Conservation (phyloP, 768 basidiomycete species). For the Pleurotus sapidus region DNA sequence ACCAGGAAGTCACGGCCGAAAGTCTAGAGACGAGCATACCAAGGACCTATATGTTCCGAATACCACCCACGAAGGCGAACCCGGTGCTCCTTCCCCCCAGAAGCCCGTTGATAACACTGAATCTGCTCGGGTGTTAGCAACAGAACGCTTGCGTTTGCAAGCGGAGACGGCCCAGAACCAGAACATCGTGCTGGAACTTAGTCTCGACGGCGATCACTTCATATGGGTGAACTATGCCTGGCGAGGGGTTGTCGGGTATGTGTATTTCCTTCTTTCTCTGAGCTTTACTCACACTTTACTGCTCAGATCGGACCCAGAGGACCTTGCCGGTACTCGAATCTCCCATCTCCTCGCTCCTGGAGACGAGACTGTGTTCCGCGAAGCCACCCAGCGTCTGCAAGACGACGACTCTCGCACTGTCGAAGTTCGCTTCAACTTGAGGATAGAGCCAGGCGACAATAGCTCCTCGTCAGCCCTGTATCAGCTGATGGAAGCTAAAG, state of each 20-base stretch:
- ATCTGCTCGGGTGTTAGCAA: conserved; percentile 81
- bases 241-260: conserved; percentile 87
- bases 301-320: conserved; percentile 77
- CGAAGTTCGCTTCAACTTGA: conserved; percentile 86
- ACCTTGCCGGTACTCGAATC: conserved; percentile 74
- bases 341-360: conserved; percentile 75
- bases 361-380: conserved; percentile 81
- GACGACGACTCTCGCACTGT: conserved; percentile 94
- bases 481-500: conserved; percentile 94
- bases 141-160: conserved; percentile 83
- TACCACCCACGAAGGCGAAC: conserved; percentile 29
- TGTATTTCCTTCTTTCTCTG: conserved; percentile 2
- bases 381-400: conserved; percentile 80
- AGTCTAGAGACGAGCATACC: conserved; percentile 55
- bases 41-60: conserved; percentile 42
- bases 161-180: conserved; percentile 95
- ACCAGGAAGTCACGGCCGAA: conserved; percentile 48
- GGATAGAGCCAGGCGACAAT: conserved; percentile 62
- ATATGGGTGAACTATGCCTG: conserved; percentile 97
- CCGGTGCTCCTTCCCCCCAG: conserved; percentile 30
- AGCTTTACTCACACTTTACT: conserved; percentile 9
- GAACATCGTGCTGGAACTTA: conserved; percentile 94
- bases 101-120: conserved; percentile 60
- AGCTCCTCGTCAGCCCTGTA: conserved; percentile 51
- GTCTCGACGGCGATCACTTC: conserved; percentile 90